These are phyloP conservation scores for Kwoniella sp. DNA, from an alignment of 768 basidiomycete genomes.

Conservation along the genomic window DNA sequence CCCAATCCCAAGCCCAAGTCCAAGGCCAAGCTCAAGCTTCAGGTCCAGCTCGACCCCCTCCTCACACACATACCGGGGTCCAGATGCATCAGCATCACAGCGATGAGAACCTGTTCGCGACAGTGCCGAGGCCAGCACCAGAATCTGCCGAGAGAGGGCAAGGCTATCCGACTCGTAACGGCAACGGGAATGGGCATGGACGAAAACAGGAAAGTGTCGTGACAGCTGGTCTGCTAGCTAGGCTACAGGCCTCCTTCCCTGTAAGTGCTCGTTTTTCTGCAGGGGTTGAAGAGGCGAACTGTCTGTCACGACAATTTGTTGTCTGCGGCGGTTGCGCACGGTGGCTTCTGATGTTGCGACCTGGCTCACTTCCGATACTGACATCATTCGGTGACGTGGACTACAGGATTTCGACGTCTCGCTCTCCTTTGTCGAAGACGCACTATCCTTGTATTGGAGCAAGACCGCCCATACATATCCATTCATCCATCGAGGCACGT, in stretches of 20 bases:
- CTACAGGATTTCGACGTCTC: conserved; percentile 29
- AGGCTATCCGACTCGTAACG: not conserved
- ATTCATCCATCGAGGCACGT: conserved; percentile 47
- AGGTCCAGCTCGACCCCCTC: not conserved
- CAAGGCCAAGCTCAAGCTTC: not conserved
- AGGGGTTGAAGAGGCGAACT: no score
- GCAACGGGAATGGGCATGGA: not conserved
- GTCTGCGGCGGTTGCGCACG: not conserved
- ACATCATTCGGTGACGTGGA: not conserved
- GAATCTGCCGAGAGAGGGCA: conserved; percentile 37
- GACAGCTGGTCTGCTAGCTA: conserved; percentile 15
- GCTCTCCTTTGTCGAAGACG: conserved; percentile 19
- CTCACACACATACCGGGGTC: not conserved
- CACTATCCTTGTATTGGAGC: conserved; percentile 31
- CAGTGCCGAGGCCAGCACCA: conserved; percentile 18
- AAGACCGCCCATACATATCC: conserved; percentile 38
- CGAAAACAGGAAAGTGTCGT: conserved; percentile 3
- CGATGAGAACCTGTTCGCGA: not conserved
- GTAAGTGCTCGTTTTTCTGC: conserved; percentile 24
- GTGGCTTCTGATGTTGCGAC: not conserved
- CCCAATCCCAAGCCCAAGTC: not conserved
- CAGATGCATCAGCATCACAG: not conserved
- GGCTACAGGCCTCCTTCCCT: conserved; percentile 24
- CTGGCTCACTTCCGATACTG: not conserved
- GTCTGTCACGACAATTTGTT: no score